These are phyloP conservation scores for Scortechinia acanthostroma DNA, from an alignment of 2,329 filamentous ascomycete species.

Conservation along the genomic window DNA sequence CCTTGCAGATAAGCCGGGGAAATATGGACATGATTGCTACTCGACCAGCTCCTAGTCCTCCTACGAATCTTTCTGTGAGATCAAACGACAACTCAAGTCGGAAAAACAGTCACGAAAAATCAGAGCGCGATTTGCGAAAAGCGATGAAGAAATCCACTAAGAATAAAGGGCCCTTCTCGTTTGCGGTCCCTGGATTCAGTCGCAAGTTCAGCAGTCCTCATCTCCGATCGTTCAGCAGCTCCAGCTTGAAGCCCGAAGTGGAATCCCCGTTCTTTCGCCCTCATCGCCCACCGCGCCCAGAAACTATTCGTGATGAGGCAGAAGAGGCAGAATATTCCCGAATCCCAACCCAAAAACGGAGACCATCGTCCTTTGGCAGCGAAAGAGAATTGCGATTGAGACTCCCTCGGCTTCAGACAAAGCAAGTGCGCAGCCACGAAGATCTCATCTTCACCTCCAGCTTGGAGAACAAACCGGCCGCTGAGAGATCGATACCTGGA, in stretches of 20 bases:
- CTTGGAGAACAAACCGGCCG: background rate
- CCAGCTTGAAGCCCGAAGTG: slow-evolving; percentile 6
- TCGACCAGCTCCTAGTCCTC: slow-evolving; percentile 17
- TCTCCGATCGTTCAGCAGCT: slow-evolving; percentile 10
- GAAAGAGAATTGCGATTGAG: slow-evolving; percentile 12
- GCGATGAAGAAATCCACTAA: slow-evolving; percentile 8
- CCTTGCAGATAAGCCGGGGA: slow-evolving; percentile 20
- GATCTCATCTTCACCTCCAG: background rate
- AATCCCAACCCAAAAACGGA: slow-evolving; percentile 7
- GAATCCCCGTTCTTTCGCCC: no score
- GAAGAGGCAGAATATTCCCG: background rate
- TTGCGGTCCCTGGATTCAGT: slow-evolving; percentile 9
- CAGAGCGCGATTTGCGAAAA: no score
- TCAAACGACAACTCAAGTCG: background rate
- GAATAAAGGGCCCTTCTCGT: slow-evolving; percentile 9
- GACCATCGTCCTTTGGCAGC: slow-evolving; percentile 10
- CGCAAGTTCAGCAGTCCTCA: slow-evolving; percentile 6
- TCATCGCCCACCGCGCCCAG: no score
- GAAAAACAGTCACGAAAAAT: background rate
- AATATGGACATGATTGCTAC: slow-evolving; percentile 19
- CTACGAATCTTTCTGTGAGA: slow-evolving; percentile 9
- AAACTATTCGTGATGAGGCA: no score
- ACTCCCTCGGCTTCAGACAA: slow-evolving; percentile 5
- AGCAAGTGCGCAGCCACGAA: slow-evolving; percentile 2
- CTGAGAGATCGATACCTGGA: slow-evolving; percentile 4